Evolutionary conservation across 768 basidiomycete species (phyloP).

Genomic region (Rhodotorula taiwanensis): DNA sequence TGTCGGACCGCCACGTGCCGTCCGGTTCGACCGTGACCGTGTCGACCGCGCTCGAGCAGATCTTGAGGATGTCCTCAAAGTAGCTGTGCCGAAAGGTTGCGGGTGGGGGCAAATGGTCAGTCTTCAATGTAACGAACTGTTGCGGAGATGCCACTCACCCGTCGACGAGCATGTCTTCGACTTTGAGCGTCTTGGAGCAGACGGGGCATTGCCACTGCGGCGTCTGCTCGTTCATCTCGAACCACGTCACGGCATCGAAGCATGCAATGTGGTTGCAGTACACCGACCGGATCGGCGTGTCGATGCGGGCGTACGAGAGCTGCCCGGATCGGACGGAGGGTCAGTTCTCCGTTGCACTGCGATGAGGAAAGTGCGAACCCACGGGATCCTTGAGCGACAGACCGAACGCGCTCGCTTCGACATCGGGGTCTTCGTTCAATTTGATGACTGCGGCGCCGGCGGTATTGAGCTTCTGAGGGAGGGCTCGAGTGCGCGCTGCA

Average conservation of each 20-base stretch:
- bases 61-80: slow-evolving; percentile 73
- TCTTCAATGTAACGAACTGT: too few species aligned
- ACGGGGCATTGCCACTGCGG: slow-evolving; percentile 94
- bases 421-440: slow-evolving; percentile 65
- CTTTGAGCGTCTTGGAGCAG: slow-evolving; percentile 70
- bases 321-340: slow-evolving; percentile 35
- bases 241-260: slow-evolving; percentile 93
- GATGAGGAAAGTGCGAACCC: slow-evolving; percentile 43
- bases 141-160: slow-evolving; percentile 59
- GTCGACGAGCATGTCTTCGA: slow-evolving; percentile 80
- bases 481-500: too few species aligned
- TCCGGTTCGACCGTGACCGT: slow-evolving; percentile 90
- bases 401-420: slow-evolving; percentile 78
- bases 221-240: slow-evolving; percentile 88
- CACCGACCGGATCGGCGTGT: slow-evolving; percentile 75
- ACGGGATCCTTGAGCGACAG: slow-evolving; percentile 93
- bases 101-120: neutral
- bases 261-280: slow-evolving; percentile 85
- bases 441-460: slow-evolving; percentile 29
- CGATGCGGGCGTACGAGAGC: slow-evolving; percentile 82
- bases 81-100: slow-evolving; percentile 56
- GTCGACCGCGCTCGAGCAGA: slow-evolving; percentile 71
- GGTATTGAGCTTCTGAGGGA: too few species aligned
- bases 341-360: neutral
- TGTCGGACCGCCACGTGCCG: slow-evolving; percentile 90